Percentiles rank a stretch among this genome's conserved stretches.
Conservation (phyloP, 768 basidiomycete genomes). For the Suillus hirtellus region DNA sequence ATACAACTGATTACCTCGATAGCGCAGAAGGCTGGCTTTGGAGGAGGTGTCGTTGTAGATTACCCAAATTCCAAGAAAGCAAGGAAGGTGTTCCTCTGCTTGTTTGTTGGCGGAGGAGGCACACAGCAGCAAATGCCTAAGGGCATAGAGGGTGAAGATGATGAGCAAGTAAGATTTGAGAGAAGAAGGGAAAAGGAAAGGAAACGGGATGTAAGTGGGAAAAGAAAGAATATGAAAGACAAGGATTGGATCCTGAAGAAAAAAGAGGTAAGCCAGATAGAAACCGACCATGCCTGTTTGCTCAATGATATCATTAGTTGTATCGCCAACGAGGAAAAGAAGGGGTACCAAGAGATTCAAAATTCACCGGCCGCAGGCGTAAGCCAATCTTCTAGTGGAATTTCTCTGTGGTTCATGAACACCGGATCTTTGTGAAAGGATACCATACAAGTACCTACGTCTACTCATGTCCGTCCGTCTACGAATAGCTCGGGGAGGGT, state of each 20-base stretch:
- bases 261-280: constrained; percentile 70
- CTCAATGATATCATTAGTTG: constrained; percentile 43
- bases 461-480: constrained; percentile 28
- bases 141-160: constrained; percentile 72
- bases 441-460: constrained; percentile 15
- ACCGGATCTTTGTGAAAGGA: not conserved
- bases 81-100: constrained; percentile 89
- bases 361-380: constrained; percentile 91
- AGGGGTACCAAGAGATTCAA: constrained; percentile 80
- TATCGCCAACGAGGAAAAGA: constrained; percentile 87
- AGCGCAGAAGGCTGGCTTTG: constrained; percentile 94
- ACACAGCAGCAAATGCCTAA: constrained; percentile 70
- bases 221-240: constrained; percentile 71
- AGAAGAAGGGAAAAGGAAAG: constrained; percentile 70
- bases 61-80: constrained; percentile 98
- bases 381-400: constrained; percentile 65
- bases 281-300: not conserved
- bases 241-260: constrained; percentile 95
- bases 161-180: constrained; percentile 70
- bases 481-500: constrained; percentile 47
- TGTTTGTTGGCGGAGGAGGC: constrained; percentile 85
- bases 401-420: constrained; percentile 11
- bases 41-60: constrained; percentile 94
- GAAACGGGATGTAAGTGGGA: constrained; percentile 57
- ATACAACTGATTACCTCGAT: constrained; percentile 91